Evolutionary conservation across 225 moss, liverwort and hornwort genomes (phyloP), one percentile per base, ranked within the genome.

Genomic region (Straminergon stramineum): DNA sequence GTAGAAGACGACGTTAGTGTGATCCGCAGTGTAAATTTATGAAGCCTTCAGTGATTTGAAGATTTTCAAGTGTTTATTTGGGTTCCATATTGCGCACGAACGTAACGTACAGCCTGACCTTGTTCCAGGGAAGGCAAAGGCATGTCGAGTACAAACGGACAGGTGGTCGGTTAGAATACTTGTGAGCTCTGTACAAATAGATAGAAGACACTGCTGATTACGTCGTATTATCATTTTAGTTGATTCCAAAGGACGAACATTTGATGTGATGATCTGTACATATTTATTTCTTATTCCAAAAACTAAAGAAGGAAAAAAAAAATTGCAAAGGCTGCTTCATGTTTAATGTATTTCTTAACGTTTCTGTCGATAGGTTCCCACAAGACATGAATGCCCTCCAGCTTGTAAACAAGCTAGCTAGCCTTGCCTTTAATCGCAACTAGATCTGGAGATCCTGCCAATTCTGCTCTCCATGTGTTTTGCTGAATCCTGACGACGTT

Each of bases 401-500:
- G 51, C 51, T 81, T 81, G 81, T 70, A 81, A n/a, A 8, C 81
- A 69, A 57, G 87, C 53, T 53, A 48, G 51, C 55, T 41, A n/a
- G 5, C 55, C 31, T 53, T 39, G 45, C 43, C 62, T 82, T 83
- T 83, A 56, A 34, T 89, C 74, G 32, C 83, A 13, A 89, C 67
- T 57, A 84, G 84, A 89, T 84, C 89, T n/a, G 84, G 67, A 77
- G 66, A 84, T 56, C 84, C 84, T 89, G 89, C 78, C 66, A 84
- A 48, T 32, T 70, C 71, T 84, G 55, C 37, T 57, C 78, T 75
- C 84, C 91, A 85, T 79, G 84, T 91, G 91, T 55, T 61, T 80
- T 51, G 65, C 91, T 89, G 85, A 43, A 43, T 63, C 69, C 90
- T 90, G 92, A 90, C 87, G 85, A 75, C 76, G 37, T 78, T 75